A percentile compares a stretch with the other conserved stretches of the same genome.
phyloP scores from a whole-genome alignment of 352 stramenopile genomes.

The Pythium vanterpoolii region DNA sequence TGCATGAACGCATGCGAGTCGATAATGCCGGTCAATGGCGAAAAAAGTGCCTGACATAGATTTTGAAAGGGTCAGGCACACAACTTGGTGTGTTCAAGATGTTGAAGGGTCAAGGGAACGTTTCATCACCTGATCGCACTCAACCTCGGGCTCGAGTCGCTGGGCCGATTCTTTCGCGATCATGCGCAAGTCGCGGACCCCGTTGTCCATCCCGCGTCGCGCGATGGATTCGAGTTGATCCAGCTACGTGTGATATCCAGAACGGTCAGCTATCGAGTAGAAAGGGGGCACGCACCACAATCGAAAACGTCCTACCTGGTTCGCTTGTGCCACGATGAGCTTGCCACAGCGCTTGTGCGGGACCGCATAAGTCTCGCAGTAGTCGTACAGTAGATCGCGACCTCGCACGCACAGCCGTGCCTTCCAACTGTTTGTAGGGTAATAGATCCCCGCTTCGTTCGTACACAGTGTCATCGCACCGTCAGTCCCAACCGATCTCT shows the following conservation, averaged over 20 bases:
- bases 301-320: conserved; percentile 37
- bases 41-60: conserved; percentile 70
- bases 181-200: conserved; percentile 50
- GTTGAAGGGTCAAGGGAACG: neutral
- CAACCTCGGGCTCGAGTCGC: conserved; percentile 51
- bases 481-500: neutral
- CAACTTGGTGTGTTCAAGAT: neutral
- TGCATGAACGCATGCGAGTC: conserved; percentile 92
- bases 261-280: neutral
- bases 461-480: neutral
- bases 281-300: no score
- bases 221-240: conserved; percentile 41
- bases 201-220: conserved; percentile 40
- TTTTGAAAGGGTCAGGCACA: neutral
- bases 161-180: conserved; percentile 40
- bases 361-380: conserved; percentile 85
- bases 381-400: conserved; percentile 88
- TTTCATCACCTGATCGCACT: conserved; percentile 39
- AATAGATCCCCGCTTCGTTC: conserved; percentile 89
- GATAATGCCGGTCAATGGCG: conserved; percentile 95
- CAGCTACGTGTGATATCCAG: conserved; percentile 19
- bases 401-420: conserved; percentile 90
- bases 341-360: conserved; percentile 90
- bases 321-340: conserved; percentile 89
- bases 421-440: conserved; percentile 87